These are phyloP conservation scores for Gomphus sp. DNA, from an alignment of 1,284 basidiomycete genomes.

Conservation along the genomic window DNA sequence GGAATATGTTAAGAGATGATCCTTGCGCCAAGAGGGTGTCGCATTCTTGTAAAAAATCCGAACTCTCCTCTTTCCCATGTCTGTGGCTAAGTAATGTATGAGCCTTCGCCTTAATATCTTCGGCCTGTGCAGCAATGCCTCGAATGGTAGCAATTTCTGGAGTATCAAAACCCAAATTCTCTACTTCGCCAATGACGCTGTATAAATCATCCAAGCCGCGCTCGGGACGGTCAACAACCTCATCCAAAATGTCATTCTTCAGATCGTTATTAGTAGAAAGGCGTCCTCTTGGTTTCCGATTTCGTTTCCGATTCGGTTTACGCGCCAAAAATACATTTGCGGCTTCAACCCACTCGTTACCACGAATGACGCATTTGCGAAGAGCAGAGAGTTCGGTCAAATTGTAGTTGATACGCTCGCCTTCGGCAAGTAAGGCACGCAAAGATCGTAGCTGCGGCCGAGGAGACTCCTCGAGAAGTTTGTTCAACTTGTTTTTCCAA, in stretches of 20 bases:
- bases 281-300: slow-evolving; percentile 51
- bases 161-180: slow-evolving; percentile 70
- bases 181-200: slow-evolving; percentile 58
- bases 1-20: slow-evolving; percentile 66
- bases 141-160: slow-evolving; percentile 58
- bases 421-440: slow-evolving; percentile 74
- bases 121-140: slow-evolving; percentile 51
- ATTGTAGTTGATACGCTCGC: slow-evolving; percentile 72
- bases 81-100: slow-evolving; percentile 35
- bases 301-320: slow-evolving; percentile 65
- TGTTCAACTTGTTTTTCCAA: slow-evolving; percentile 69
- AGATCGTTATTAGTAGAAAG: slow-evolving; percentile 27
- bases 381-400: slow-evolving; percentile 68
- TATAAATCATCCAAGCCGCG: slow-evolving; percentile 60
- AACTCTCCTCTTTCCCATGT: slow-evolving; percentile 37
- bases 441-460: slow-evolving; percentile 70
- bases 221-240: slow-evolving; percentile 57
- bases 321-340: slow-evolving; percentile 63
- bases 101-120: slow-evolving; percentile 53
- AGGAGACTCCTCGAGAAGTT: slow-evolving; percentile 56
- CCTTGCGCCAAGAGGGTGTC: slow-evolving; percentile 59
- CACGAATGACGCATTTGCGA: slow-evolving; percentile 70
- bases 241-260: slow-evolving; percentile 31
- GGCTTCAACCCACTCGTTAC: slow-evolving; percentile 78
- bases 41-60: slow-evolving; percentile 53